Base-by-base conservation (phyloP, 2,329 filamentous ascomycete genomes). In the Fusarium tjaetaba region DNA sequence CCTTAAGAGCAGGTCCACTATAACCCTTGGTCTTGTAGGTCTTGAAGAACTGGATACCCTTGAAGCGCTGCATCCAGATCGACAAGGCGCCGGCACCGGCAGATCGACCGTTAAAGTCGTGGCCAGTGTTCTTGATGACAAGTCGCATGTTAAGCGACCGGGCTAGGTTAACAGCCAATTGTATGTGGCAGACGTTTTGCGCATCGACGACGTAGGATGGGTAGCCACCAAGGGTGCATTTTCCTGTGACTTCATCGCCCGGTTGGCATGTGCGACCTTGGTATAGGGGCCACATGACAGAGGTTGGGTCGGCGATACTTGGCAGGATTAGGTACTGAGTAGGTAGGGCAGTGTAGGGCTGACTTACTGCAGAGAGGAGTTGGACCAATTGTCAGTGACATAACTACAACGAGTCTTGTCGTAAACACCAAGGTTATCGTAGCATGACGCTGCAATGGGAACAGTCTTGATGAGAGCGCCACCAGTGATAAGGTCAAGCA, bases 41-140 rank as follows among this genome's bases (percentile, higher is more conserved):
- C 45, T 76, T 69, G 62, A 77, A 78, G 46, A 74, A 68, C 55
- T 79, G 49, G 36, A 80, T 78, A 28, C 84, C 80, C 75, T 89
- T 86, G 61, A 91, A 84, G 68, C 84, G 79, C 65, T 90, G 88
- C 14, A 86, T 90, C 85, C 89, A 91, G 58, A 91, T 81, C 8
- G 85, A 84, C 7, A 91, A 78, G 1, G 87, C 84, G 3, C 90
- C 90, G 28, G 86, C 86, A n/a, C 90, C 90, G 0, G 88, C 88
- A 22, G 72, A 75, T 2, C 87, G 89, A 39, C 89, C 90, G 9
- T 81, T 79, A 74, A 85, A 87, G 68, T 86, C 85, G 70, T 88
- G 86, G 39, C 86, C 86, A 0, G 85, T 88, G 78, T 87, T 80
- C 61, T 78, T 87, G 61, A 87, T 80, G 11, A 86, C 83, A 22